These are phyloP conservation scores for Stentor coeruleus DNA, from an alignment of 73 alveolate species.

Conservation along the genomic window DNA sequence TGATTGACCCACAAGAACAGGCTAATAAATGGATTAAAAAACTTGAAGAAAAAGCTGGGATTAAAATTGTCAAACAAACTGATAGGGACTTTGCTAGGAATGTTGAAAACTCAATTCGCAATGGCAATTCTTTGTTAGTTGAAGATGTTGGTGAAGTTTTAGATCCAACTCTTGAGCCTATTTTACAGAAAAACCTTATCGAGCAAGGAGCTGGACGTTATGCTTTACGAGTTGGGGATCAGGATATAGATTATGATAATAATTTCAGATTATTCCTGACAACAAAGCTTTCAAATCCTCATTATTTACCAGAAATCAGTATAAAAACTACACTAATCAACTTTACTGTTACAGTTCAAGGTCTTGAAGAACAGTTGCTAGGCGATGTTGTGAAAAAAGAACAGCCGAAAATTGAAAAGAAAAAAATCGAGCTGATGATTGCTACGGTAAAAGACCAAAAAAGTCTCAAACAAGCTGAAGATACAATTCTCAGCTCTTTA, in stretches of 20 bases:
- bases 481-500: slow-evolving; percentile 76
- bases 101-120: slow-evolving; percentile 40
- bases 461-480: slow-evolving; percentile 79
- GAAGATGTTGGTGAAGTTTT: slow-evolving; percentile 95
- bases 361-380: slow-evolving; percentile 98
- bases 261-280: slow-evolving; percentile 96
- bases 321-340: slow-evolving; percentile 97
- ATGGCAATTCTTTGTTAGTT: slow-evolving; percentile 81
- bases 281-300: slow-evolving; percentile 99
- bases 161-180: slow-evolving; percentile 98
- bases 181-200: slow-evolving; percentile 73
- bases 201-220: slow-evolving; percentile 82
- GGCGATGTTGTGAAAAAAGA: slow-evolving; percentile 99
- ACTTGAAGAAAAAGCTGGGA: slow-evolving; percentile 79
- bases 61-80: slow-evolving; percentile 53
- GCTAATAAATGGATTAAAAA: slow-evolving; percentile 99
- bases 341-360: slow-evolving; percentile 99
- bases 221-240: slow-evolving; percentile 81
- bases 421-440: slow-evolving; percentile 76
- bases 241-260: slow-evolving; percentile 87
- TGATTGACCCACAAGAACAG: slow-evolving; percentile 99
- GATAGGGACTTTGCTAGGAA: neutral
- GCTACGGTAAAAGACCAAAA: slow-evolving; percentile 81
- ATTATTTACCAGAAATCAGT: slow-evolving; percentile 98
- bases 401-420: slow-evolving; percentile 97